Percentiles rank a stretch among this genome's conserved stretches.
Conservation (phyloP, 106 monocot species). For the Acanthochlamys bracteata region DNA sequence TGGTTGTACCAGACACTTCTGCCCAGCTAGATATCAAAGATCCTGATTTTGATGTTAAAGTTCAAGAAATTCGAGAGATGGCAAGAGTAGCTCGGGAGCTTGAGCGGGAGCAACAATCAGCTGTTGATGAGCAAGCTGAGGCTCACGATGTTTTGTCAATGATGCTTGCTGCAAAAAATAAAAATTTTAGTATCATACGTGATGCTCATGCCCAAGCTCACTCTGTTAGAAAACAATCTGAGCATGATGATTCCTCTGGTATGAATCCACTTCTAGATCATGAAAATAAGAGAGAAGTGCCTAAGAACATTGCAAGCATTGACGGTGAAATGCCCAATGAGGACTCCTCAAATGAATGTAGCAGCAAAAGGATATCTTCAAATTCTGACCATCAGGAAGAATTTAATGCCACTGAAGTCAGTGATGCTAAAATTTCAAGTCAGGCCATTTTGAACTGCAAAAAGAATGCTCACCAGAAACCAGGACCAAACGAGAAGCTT, state of each 20-base stretch:
- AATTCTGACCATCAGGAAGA: not conserved
- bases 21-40: not conserved
- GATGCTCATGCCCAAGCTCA: conserved; percentile 6
- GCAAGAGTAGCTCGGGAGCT: conserved; percentile 37
- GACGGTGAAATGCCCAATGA: conserved; percentile 3
- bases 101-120: conserved; percentile 21
- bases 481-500: not conserved
- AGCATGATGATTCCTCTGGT: not conserved
- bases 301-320: not conserved
- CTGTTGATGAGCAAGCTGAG: conserved; percentile 9
- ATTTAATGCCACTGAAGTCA: no score
- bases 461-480: not conserved
- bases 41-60: conserved; percentile 42
- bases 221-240: not conserved
- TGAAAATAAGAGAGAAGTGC: not conserved
- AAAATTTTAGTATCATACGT: not conserved
- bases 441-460: conserved; percentile 1
- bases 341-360: conserved; percentile 1
- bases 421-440: not conserved
- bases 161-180: not conserved
- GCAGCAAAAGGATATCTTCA: not conserved
- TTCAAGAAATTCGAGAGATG: conserved; percentile 55
- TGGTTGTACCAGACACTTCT: conserved; percentile 1
- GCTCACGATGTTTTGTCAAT: conserved; percentile 7
- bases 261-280: not conserved